These are phyloP conservation scores for Fomitopsis betulina DNA, from an alignment of 1,284 basidiomycete species.

Conservation along the genomic window DNA sequence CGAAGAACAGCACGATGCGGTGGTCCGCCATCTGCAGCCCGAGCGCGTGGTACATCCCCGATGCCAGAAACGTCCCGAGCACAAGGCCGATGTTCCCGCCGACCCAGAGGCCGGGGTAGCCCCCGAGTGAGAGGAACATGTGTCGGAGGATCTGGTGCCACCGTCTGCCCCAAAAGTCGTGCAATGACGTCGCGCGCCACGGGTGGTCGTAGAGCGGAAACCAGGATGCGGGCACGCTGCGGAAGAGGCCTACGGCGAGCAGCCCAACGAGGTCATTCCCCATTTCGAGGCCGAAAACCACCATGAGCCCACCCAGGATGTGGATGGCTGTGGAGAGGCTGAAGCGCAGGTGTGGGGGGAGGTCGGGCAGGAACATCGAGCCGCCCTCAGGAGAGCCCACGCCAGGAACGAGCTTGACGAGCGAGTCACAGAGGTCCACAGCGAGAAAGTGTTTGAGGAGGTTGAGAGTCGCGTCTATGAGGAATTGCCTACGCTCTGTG, in stretches of 20 bases:
- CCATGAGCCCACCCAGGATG: constrained; percentile 47
- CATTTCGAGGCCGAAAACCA: constrained; percentile 33
- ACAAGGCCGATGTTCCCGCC: constrained; percentile 55
- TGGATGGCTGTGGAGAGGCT: constrained; percentile 54
- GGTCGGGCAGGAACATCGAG: constrained; percentile 52
- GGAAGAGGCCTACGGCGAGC: constrained; percentile 48
- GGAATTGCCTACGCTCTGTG: constrained; percentile 42
- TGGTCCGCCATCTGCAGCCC: constrained; percentile 54
- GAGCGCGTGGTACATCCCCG: constrained; percentile 67
- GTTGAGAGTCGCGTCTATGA: constrained; percentile 45
- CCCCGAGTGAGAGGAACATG: constrained; percentile 67
- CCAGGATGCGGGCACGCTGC: constrained; percentile 55
- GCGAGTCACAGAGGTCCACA: constrained; percentile 55
- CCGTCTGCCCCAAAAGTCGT: constrained; percentile 62
- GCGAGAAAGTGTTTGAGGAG: constrained; percentile 47
- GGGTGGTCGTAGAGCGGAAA: constrained; percentile 68
- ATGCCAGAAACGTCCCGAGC: constrained; percentile 67
- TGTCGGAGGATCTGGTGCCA: constrained; percentile 74
- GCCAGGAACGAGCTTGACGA: constrained; percentile 59
- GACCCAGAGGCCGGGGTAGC: constrained; percentile 53
- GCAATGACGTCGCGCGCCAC: constrained; percentile 59
- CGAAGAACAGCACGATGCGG: constrained; percentile 54
- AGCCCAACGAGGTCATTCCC: constrained; percentile 65
- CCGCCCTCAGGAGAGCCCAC: constrained; percentile 52
- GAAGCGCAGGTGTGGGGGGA: constrained; percentile 48